phyloP scores from a whole-genome alignment of 345 rosid genomes.

The Lepidium aucheri region DNA sequence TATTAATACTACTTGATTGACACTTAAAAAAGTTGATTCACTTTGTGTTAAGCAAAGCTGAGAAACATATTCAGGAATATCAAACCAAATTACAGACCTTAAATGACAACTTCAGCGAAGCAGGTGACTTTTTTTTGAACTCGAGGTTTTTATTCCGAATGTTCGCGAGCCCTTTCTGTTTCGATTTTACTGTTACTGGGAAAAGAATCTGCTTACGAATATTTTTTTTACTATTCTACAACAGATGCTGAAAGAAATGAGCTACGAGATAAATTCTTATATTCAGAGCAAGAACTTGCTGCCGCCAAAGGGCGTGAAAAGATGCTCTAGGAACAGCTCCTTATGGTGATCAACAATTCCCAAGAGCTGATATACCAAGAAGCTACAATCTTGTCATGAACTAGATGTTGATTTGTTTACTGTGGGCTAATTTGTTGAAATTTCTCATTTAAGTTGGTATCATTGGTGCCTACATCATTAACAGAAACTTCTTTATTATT shows the following conservation, averaged over 20 bases:
- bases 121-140: slow-evolving; percentile 29
- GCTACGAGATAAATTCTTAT: slow-evolving; percentile 55
- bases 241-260: slow-evolving; percentile 68
- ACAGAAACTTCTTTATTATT: background rate
- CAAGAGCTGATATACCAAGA: slow-evolving; percentile 56
- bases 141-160: background rate
- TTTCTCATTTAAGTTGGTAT: too few relatives aligned
- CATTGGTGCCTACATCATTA: background rate
- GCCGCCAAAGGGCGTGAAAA: slow-evolving; percentile 84
- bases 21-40: slow-evolving; percentile 10
- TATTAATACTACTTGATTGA: background rate
- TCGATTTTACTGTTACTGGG: background rate
- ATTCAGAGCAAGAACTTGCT: slow-evolving; percentile 82
- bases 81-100: slow-evolving; percentile 47
- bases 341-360: slow-evolving; percentile 57
- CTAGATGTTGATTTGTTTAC: slow-evolving; percentile 48
- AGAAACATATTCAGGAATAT: slow-evolving; percentile 60
- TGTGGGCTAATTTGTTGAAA: background rate
- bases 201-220: background rate
- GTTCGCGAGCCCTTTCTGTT: background rate
- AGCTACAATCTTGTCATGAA: slow-evolving; percentile 47
- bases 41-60: slow-evolving; percentile 46
- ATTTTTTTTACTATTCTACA: slow-evolving; percentile 3
- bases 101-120: slow-evolving; percentile 40
- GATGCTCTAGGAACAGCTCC: slow-evolving; percentile 60